Evolutionary conservation across 352 stramenopile species (phyloP).

Genomic region (Albugo laibachii): DNA sequence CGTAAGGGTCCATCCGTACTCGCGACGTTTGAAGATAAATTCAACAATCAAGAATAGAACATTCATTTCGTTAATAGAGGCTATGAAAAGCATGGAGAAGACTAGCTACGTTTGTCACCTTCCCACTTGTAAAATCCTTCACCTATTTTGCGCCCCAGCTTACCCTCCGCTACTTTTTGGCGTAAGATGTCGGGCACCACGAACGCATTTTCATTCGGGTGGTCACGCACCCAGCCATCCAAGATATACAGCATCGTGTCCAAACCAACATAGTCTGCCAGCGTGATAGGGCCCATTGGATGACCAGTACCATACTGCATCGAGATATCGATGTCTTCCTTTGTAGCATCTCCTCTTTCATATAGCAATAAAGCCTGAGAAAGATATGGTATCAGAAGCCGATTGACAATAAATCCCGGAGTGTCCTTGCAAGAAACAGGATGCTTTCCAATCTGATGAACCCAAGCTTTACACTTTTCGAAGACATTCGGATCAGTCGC

Average conservation of each 20-base stretch:
- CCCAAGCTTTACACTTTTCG: constrained; percentile 81
- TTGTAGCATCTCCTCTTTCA: constrained; percentile 86
- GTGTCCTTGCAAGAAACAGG: constrained; percentile 90
- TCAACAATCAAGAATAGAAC: too few species aligned
- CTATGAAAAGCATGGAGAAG: too few species aligned
- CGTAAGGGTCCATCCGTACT: too few species aligned
- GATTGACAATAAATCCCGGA: constrained; percentile 97
- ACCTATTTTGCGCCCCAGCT: constrained; percentile 91
- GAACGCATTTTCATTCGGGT: constrained; percentile 91
- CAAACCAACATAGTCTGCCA: constrained; percentile 92
- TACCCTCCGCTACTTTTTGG: constrained; percentile 83
- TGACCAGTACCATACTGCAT: constrained; percentile 95
- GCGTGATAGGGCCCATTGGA: constrained; percentile 90
- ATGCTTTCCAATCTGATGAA: constrained; percentile 85
- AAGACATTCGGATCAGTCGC: constrained; percentile 83
- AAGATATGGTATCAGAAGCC: constrained; percentile 57
- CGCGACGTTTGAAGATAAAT: too few species aligned
- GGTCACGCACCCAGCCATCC: constrained; percentile 89
- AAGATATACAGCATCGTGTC: constrained; percentile 94
- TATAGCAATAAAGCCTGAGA: constrained; percentile 84
- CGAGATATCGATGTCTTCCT: constrained; percentile 93
- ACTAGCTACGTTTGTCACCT: constrained; percentile 32
- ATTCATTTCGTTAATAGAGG: too few species aligned
- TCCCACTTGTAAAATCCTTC: constrained; percentile 94
- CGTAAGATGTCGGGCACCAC: constrained; percentile 84